Base-by-base conservation (phyloP, 805 yeast species). In the Spencermartinsiella europaea region DNA sequence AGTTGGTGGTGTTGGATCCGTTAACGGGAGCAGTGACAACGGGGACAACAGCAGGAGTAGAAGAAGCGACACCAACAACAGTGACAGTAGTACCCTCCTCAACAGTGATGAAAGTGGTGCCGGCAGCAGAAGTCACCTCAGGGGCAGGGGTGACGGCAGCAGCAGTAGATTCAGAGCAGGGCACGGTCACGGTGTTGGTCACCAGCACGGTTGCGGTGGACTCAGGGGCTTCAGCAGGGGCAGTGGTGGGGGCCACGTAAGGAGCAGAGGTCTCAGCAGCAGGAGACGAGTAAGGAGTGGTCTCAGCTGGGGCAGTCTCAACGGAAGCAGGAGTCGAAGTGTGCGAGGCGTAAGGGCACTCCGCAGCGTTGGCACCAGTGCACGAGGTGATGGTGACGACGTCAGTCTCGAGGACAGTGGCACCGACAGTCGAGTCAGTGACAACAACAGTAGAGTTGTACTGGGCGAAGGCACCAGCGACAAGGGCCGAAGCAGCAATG, bases 371-470 rank as follows among this genome's bases (percentile, higher is more conserved):
- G 42, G 51, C 46, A 60, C 61, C 51, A 56, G 60, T 34, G 62
- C 62, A 50, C 69, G 65, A 21, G 60, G 69, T 25, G 67, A 49
- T 38, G 43, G 55, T 53, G 45, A 51, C 52, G 15, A 45, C 12
- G 19, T 57, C 45, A 71, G 68, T 41, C 46, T 25, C 27, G 31
- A 35, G 16, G 21, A 34, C 45, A 27, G 21, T 36, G 19, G 34
- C 48, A 34, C 38, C 45, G 38, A 47, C 44, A 37, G 48, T 37
- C 40, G 48, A 25, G 39, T 21, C 17, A 17, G 35, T 39, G 20
- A 40, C 40, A 19, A 49, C 43, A n/a, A 34, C 49, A 34, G 51
- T 42, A 28, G 50, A 19, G 49, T 41, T 46, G 31, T 43, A 25
- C 34, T 33, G 33, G 35, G 55, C 53, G 40, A 38, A 52, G 35